Evolutionary conservation across 202 grass and related monocot species (phyloP), one percentile per base, ranked within the genome.

Genomic region (Carex arenaria): DNA sequence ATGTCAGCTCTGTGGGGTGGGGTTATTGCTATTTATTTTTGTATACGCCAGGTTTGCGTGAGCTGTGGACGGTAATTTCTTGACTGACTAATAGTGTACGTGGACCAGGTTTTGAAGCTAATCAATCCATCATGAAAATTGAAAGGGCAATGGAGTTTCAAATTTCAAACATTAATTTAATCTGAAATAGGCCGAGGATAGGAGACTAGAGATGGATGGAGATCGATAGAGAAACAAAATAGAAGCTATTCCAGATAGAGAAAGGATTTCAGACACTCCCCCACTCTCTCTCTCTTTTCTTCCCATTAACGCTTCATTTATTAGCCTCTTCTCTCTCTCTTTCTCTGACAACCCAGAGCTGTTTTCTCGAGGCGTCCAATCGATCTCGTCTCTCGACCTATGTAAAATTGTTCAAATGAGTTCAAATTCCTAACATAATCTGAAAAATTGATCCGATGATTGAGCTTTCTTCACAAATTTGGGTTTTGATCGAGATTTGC

Each of bases 141-240:
- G n/a, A n/a, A 11, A 55, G 43, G 22, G 43, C 61, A 82, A 53
- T 56, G 7, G 36, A 47, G 79, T 69, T 82, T 82, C 80, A 82
- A 82, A 82, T 77, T 85, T 85, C 61, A 66, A 85, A 85, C 72
- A 76, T 78, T 78, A 85, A 85, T 47, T 72, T 57, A 43, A 73
- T 23, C 80, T 9, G 61, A 62, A 79, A 80, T 49, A 69, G 20
- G 26, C 28, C 61, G 32, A 80, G 63, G 11, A 54, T 74, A 51
- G 53, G n/a, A 78, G 30, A 40, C 30, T 59, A 59, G 73, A 76
- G 73, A 76, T 9, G 7, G 73, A 76, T 9, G 7, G 64, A 72
- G 67, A 63, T 52, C 13, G 54, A 85, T 53, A 78, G 71, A 85
- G 80, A 82, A 82, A 78, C 78, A 67, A 65, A 80, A 70, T 40